Evolutionary conservation across 768 basidiomycete genomes (phyloP).

Genomic region (Boletus rex-veris): DNA sequence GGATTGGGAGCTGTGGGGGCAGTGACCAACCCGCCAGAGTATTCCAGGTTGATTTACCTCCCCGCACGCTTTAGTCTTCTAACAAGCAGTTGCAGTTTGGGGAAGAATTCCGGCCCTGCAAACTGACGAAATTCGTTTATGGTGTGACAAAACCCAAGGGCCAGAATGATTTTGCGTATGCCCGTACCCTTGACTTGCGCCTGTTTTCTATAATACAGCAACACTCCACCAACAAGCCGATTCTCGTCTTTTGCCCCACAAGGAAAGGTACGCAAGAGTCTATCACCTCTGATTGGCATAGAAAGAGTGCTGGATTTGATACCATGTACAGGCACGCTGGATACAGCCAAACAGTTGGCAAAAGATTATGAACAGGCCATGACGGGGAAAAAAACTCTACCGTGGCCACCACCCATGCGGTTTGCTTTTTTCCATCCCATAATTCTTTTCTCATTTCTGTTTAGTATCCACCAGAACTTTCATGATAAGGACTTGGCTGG

Average conservation of each 20-base stretch:
- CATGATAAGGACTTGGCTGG: conserved; percentile 62
- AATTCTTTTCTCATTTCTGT: neutral
- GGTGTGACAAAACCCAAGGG: conserved; percentile 59
- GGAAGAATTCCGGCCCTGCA: conserved; percentile 88
- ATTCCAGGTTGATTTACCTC: conserved; percentile 53
- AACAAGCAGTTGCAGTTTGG: conserved; percentile 61
- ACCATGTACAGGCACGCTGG: conserved; percentile 45
- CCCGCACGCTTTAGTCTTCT: neutral
- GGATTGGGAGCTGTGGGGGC: conserved; percentile 60
- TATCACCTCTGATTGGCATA: neutral
- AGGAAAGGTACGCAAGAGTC: conserved; percentile 58
- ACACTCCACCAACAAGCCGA: conserved; percentile 77
- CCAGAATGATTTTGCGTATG: conserved; percentile 79
- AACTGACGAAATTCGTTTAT: conserved; percentile 67
- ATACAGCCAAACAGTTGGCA: conserved; percentile 73
- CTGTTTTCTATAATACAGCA: conserved; percentile 70
- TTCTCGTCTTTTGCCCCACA: conserved; percentile 85
- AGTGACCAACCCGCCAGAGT: conserved; percentile 49
- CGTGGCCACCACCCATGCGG: conserved; percentile 67
- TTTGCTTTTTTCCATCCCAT: conserved; percentile 18
- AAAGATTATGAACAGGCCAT: conserved; percentile 64
- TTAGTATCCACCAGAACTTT: conserved; percentile 56
- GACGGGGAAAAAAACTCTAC: conserved; percentile 46
- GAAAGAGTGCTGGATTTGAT: neutral
- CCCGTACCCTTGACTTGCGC: conserved; percentile 64